Evolutionary conservation across 345 rosid genomes (phyloP).

Genomic region (Leavenworthia alabamica): DNA sequence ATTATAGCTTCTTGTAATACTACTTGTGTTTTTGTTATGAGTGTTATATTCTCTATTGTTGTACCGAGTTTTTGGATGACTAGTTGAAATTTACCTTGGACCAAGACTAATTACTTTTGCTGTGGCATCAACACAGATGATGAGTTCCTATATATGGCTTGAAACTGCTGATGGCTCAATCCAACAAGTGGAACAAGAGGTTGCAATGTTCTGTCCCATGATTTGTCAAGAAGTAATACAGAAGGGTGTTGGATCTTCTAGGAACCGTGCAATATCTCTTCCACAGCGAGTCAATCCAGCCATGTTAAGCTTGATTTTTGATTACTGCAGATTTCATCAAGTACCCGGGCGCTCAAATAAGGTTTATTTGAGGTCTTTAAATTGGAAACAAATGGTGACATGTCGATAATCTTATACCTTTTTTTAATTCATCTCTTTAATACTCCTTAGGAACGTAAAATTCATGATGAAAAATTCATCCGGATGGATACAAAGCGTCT

Average conservation of each 20-base stretch:
- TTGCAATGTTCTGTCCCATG: constrained; percentile 92
- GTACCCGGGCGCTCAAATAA: constrained; percentile 75
- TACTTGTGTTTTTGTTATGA: neutral
- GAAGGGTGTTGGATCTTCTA: constrained; percentile 77
- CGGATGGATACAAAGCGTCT: constrained; percentile 88
- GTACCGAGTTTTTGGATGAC: neutral
- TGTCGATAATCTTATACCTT: neutral
- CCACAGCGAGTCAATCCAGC: constrained; percentile 84
- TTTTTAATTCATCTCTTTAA: constrained; percentile 2
- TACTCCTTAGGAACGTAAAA: constrained; percentile 60
- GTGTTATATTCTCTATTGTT: neutral
- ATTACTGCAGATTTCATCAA: constrained; percentile 92
- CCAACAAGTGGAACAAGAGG: constrained; percentile 95
- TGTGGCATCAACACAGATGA: constrained; percentile 36
- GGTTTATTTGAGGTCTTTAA: constrained; percentile 34
- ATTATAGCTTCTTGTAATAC: neutral
- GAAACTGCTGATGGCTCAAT: constrained; percentile 86
- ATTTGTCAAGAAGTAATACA: constrained; percentile 79
- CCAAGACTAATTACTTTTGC: constrained; percentile 12
- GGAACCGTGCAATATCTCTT: constrained; percentile 72
- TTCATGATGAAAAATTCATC: constrained; percentile 80
- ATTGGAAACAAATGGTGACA: constrained; percentile 5
- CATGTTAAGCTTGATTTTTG: constrained; percentile 72
- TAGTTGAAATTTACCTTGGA: neutral
- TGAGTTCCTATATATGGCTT: constrained; percentile 92